Conservation (phyloP, 306 rosid genomes). For the Dalbergia oliveri region DNA sequence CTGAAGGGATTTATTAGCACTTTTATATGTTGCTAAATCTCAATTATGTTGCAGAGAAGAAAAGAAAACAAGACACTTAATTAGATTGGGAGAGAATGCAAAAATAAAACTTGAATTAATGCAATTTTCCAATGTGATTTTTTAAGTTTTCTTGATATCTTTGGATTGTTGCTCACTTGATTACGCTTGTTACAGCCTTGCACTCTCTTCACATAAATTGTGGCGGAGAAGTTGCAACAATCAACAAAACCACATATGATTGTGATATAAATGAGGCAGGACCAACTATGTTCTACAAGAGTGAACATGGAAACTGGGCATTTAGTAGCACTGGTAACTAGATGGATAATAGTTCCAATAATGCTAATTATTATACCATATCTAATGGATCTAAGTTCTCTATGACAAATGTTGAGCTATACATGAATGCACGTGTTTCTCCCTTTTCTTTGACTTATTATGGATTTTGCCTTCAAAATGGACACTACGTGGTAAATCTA, state of each 20-base stretch:
- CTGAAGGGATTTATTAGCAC: too few relatives aligned
- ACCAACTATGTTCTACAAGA: background rate
- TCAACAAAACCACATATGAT: background rate
- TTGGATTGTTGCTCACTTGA: too few relatives aligned
- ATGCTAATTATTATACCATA: background rate
- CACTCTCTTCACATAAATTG: background rate
- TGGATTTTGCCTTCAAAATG: slow-evolving; percentile 23
- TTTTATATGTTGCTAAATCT: too few relatives aligned
- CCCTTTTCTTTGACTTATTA: slow-evolving; percentile 1
- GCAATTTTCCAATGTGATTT: background rate
- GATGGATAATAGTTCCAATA: background rate
- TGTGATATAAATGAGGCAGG: background rate
- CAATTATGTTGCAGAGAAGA: too few relatives aligned
- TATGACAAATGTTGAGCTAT: background rate
- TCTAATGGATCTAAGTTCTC: background rate
- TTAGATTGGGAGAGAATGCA: too few relatives aligned
- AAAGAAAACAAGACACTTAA: too few relatives aligned
- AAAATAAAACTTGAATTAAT: too few relatives aligned
- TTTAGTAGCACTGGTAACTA: background rate
- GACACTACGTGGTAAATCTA: background rate
- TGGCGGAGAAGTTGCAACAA: background rate
- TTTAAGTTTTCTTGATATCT: background rate
- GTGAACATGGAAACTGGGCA: background rate
- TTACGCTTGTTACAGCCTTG: background rate
- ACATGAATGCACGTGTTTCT: slow-evolving; percentile 4